Base-by-base conservation (phyloP, 2,329 filamentous ascomycete genomes). In the Neofusicoccum sp. region DNA sequence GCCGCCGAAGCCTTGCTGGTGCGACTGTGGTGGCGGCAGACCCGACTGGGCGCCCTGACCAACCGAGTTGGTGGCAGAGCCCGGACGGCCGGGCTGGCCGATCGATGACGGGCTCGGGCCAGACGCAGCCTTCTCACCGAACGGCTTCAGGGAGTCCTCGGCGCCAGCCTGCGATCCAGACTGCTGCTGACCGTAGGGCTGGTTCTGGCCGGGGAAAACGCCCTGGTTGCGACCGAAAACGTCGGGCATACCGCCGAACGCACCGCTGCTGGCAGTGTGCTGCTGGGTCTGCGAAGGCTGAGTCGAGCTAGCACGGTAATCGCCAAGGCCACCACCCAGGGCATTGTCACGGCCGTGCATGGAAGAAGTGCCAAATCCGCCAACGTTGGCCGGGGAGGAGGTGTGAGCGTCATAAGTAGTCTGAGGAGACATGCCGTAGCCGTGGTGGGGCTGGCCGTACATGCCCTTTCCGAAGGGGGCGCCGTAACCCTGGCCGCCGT, bases 341-440 rank as follows among this genome's bases (percentile, higher is more conserved):
- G 74, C 76, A 63, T 71, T 75, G 59, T 80, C 80, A 33, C 80
- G 76, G 58, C 77, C 79, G 58, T 79, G 78, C 66, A 79, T 72
- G 14, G 77, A 76, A 49, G 76, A 73, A 43, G 75, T 75, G 33
- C 77, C 78, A 63, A 84, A 84, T 16, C 79, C 79, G 49, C 79
- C 80, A 24, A 80, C 80, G 63, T 85, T 87, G 34, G 84, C 86
- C 9, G 86, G 86, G 24, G 86, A 86, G 14, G 86, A 84, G 1
- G 84, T 82, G 70, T 89, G 84, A 65, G 81, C 78, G 45, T 89
- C 86, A 66, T 85, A 87, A 7, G 84, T 83, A 40, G 78, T 76
- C 62, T 82, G 80, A 20, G 79, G 77, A 63, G 78, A 79, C 76
- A 82, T 82, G 62, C 77, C 78, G 70, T 87, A 89, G 60, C 76